These are phyloP conservation scores for Daldinia decipiens DNA, from an alignment of 495 filamentous ascomycete genomes.

Conservation along the genomic window DNA sequence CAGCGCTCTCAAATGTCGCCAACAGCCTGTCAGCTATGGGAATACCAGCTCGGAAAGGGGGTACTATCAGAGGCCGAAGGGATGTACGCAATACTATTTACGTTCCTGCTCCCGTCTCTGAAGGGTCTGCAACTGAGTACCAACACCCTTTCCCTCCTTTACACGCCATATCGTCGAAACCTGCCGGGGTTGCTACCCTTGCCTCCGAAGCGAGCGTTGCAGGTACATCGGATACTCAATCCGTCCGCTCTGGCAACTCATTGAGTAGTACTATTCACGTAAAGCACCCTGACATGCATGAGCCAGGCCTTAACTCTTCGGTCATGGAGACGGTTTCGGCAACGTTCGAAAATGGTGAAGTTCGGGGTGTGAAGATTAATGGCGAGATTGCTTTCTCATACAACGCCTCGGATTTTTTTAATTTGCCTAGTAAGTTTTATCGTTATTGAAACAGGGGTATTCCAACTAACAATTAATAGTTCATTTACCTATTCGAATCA, in stretches of 20 bases:
- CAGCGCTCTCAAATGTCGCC: conserved; percentile 90
- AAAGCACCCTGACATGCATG: conserved; percentile 84
- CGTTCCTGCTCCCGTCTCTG: conserved; percentile 63
- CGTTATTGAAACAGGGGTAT: neutral
- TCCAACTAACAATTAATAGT: conserved; percentile 45
- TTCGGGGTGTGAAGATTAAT: conserved; percentile 77
- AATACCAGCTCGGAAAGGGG: conserved; percentile 70
- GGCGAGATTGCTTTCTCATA: conserved; percentile 93
- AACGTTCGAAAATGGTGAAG: conserved; percentile 76
- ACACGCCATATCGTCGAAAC: conserved; percentile 56
- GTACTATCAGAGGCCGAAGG: conserved; percentile 86
- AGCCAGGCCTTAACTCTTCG: conserved; percentile 86
- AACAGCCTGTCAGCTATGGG: conserved; percentile 73
- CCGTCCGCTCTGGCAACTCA: conserved; percentile 88
- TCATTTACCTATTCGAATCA: conserved; percentile 78
- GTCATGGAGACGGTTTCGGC: conserved; percentile 91
- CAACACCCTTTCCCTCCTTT: conserved; percentile 51
- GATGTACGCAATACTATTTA: conserved; percentile 92
- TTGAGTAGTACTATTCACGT: conserved; percentile 68
- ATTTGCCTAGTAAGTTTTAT: conserved; percentile 48
- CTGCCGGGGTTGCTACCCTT: conserved; percentile 56
- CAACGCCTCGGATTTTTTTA: conserved; percentile 67
- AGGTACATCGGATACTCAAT: conserved; percentile 82
- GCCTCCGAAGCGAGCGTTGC: conserved; percentile 63
- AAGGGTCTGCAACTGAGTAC: conserved; percentile 54